Evolutionary conservation across 1,139 yeast genomes (phyloP).

Genomic region (Sugiyamaella sp.): DNA sequence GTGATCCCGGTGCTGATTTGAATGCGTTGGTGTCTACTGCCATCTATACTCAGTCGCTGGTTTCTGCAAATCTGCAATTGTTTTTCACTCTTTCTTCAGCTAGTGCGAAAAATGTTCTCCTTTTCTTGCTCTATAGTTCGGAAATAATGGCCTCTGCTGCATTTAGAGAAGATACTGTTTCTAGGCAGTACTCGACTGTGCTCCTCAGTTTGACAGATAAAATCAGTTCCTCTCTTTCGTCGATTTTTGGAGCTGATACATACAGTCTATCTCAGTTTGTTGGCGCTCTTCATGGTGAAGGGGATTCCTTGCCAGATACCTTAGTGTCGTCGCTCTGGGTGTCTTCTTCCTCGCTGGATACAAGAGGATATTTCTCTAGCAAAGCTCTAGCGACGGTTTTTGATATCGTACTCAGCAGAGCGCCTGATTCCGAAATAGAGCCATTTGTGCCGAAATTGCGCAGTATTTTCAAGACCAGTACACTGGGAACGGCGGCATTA

Average conservation of each 20-base stretch:
- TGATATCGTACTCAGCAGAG: constrained; percentile 21
- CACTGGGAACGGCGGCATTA: constrained; percentile 27
- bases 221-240: too few relatives aligned
- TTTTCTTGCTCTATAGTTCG: constrained; percentile 5
- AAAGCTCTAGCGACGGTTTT: constrained; percentile 25
- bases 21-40: constrained; percentile 3
- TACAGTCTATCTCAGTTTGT: constrained; percentile 3
- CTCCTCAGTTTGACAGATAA: too few relatives aligned
- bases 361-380: constrained; percentile 27
- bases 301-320: neutral
- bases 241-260: too few relatives aligned
- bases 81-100: neutral
- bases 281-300: neutral
- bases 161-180: constrained; percentile 1
- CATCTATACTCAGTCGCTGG: neutral
- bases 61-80: constrained; percentile 1
- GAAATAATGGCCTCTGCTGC: constrained; percentile 4
- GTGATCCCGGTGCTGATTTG: neutral
- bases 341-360: constrained; percentile 19
- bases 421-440: constrained; percentile 23
- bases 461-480: constrained; percentile 3
- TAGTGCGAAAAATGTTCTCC: neutral
- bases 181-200: too few relatives aligned
- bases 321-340: constrained; percentile 24
- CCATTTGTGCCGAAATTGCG: constrained; percentile 20